A percentile compares a stretch with the other conserved stretches of the same genome.
phyloP scores from a whole-genome alignment of 805 yeast species.

The Blastobotrys muscicola region DNA sequence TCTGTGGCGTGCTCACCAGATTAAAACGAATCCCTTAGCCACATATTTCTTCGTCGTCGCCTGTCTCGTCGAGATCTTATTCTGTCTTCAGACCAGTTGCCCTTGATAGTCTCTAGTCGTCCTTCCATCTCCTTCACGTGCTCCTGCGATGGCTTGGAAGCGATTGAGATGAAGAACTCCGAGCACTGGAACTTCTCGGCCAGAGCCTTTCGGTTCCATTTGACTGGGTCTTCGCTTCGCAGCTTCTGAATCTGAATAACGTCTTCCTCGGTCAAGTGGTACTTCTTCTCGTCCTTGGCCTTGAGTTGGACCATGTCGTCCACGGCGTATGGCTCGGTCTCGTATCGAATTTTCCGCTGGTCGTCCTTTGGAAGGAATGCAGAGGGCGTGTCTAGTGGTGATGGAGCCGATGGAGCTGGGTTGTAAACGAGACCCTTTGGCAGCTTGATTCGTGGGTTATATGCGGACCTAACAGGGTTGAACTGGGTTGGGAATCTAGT shows the following conservation, averaged over 20 bases:
- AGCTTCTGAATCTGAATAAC: constrained; percentile 47
- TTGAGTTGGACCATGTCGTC: constrained; percentile 29
- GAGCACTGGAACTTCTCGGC: constrained; percentile 51
- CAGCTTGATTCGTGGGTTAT: constrained; percentile 48
- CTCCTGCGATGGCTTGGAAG: constrained; percentile 32
- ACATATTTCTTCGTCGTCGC: constrained; percentile 45
- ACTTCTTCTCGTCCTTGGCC: constrained; percentile 32
- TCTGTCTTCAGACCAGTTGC: constrained; percentile 41
- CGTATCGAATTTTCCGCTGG: constrained; percentile 38
- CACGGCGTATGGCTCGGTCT: constrained; percentile 16
- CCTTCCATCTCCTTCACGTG: constrained; percentile 37
- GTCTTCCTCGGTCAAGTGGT: constrained; percentile 49
- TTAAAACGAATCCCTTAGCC: constrained; percentile 50
- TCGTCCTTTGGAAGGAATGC: constrained; percentile 58
- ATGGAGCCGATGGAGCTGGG: constrained; percentile 58
- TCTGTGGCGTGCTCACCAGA: too few relatives aligned
- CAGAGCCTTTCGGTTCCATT: constrained; percentile 53
- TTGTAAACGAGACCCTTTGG: constrained; percentile 52
- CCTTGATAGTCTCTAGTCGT: constrained; percentile 38
- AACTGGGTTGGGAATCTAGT: constrained; percentile 44
- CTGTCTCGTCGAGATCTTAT: constrained; percentile 46
- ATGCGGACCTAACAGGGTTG: constrained; percentile 55
- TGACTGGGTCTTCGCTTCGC: constrained; percentile 48
- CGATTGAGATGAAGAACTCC: constrained; percentile 43
- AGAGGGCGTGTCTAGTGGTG: constrained; percentile 51